Evolutionary conservation across 2,329 filamentous ascomycete species (phyloP), one percentile per base, ranked within the genome.

Genomic region (Fusarium verticillioides): DNA sequence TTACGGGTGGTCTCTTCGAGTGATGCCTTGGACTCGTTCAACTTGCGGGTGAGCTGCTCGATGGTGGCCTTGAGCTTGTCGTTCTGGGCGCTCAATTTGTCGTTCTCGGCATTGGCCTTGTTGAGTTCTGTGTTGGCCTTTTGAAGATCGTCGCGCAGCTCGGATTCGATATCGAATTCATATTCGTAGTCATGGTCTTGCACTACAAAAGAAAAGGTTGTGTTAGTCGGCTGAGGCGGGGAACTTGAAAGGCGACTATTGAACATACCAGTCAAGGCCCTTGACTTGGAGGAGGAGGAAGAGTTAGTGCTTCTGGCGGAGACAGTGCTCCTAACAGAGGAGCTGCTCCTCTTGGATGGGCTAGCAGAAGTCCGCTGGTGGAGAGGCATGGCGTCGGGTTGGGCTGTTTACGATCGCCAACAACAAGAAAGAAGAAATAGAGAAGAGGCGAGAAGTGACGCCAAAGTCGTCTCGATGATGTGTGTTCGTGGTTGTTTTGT

Each of bases 41-140:
- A 66, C 69, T 80, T 81, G 64, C 77, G 76, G 59, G 67, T 79
- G 56, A 78, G 76, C 61, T 77, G 70, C 40, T 81, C 77, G 43
- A 78, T 73, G 53, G 73, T 72, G 21, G 57, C 63, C 63, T 79
- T 75, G 65, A 80, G 78, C 53, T 78, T 79, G 52, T 79, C 77
- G 42, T 72, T 78, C 32, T 79, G 77, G 56, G 72, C 64, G 36
- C 63, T 75, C 62, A 80, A 77, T 26, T 79, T 79, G 53, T 79
- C 77, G 44, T 73, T 78, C 23, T 79, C 77, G 49, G 74, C 72
- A 34, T 75, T 77, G 61, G 72, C 58, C 67, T 79, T 79, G 70
- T 76, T 79, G 7, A 78, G 70, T 58, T 79, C 75, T 34, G 76
- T 72, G 66, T 78, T 79, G 37, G 75, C 77, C 70, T 75, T 78